Evolutionary conservation across 805 yeast genomes (phyloP), one percentile per base, ranked within the genome.

Genomic region (Candida stauntonica): DNA sequence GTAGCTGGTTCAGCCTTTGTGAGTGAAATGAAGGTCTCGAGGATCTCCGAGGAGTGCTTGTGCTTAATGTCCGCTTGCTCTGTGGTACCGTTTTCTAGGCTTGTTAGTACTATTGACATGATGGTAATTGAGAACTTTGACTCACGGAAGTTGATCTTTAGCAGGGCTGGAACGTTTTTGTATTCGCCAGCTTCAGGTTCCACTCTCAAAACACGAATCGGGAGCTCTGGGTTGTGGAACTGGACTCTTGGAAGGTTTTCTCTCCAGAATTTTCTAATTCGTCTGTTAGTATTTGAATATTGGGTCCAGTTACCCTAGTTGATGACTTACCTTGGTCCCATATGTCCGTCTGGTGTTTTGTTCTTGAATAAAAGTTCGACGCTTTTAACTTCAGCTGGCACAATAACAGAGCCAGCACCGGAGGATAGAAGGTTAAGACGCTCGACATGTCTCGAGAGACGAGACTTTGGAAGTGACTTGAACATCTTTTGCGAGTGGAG

Each of bases 191-290:
- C 64, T 17, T 63, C 60, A 33, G 63, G 57, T 28, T 67, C 64
- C 31, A 83, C 68, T 48, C 88, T 68, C 12, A 72, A 64, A 26
- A 86, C 81, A 17, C 71, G 68, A 39, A 86, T 77, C 17, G 76
- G 72, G 19, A 84, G 54, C 31, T 66, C 64, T n/a, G 91, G 89
- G 60, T 88, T 88, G 64, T 86, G 89, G 60, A 84, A 88, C 57
- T 77, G 80, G 46, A 88, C 68, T 6, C 88, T 77, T 18, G 93
- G 94, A 41, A 88, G 66, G 61, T 77, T 73, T 36, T 68, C 64
- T 50, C 75, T 76, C 93, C 94, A 85, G 62, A 88, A 86, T 48
- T 74, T 73, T 51, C 80, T 76, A 15, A 2, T 7, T 26, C 3
- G 14, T 19, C 12, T 11, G 48, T 42, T 33, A 39, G 39, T 33